These are phyloP conservation scores for Epichloe coenophiala DNA, from an alignment of 2,329 filamentous ascomycete species.

Conservation along the genomic window DNA sequence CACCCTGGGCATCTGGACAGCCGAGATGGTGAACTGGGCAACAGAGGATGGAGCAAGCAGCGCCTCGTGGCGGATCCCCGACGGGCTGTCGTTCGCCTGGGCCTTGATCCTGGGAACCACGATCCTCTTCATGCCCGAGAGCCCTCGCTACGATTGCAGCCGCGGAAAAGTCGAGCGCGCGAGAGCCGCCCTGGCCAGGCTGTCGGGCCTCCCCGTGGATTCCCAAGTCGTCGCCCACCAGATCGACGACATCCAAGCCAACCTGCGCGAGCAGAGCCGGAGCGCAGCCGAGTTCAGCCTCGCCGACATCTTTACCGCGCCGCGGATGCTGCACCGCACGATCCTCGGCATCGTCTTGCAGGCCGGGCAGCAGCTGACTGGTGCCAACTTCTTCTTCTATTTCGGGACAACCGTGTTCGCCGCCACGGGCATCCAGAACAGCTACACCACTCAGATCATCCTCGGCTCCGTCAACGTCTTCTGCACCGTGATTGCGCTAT, in stretches of 20 bases:
- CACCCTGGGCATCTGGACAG: constrained; percentile 51
- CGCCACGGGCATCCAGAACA: constrained; percentile 50
- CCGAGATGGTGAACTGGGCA: constrained; percentile 47
- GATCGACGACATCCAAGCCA: constrained; percentile 37
- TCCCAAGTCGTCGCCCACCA: constrained; percentile 30
- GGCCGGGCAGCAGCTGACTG: constrained; percentile 54
- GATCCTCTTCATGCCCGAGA: constrained; percentile 41
- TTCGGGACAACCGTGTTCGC: constrained; percentile 54
- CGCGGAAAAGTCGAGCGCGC: constrained; percentile 33
- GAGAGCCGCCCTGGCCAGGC: constrained; percentile 31
- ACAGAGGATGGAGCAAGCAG: constrained; percentile 34
- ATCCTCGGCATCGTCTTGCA: constrained; percentile 49
- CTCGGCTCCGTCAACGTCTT: constrained; percentile 53
- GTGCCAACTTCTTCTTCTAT: constrained; percentile 56
- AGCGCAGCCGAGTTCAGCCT: constrained; percentile 32
- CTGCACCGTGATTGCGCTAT: constrained; percentile 52
- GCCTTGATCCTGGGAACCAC: constrained; percentile 35
- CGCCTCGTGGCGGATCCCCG: constrained; percentile 49
- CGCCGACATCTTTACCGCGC: constrained; percentile 53
- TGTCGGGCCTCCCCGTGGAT: constrained; percentile 28
- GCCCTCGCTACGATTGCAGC: constrained; percentile 37
- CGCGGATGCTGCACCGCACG: constrained; percentile 52
- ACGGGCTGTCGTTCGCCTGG: constrained; percentile 42
- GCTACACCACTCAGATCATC: constrained; percentile 55
- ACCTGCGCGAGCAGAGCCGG: constrained; percentile 33